Base-by-base conservation (phyloP, 352 stramenopile genomes). In the Globisporangium megalacanthum region DNA sequence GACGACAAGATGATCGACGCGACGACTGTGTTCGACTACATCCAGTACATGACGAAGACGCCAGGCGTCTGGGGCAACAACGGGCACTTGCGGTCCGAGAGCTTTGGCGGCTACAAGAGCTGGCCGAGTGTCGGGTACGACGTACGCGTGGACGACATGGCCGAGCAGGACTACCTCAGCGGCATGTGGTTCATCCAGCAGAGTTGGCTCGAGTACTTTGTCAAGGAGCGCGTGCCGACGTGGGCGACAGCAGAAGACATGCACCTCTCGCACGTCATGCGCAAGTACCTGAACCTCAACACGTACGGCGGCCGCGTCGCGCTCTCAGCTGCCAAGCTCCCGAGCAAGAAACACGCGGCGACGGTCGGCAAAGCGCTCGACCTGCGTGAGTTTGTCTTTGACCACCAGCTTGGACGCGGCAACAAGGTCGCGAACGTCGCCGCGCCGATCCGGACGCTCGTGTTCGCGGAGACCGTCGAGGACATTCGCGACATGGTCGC, bases 111-210 rank as follows among this genome's bases (percentile, higher is more conserved):
- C 9, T 86, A 86, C 64, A 83, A 77, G 64, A 76, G 64, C 55
- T 85, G 76, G 74, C 76, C 76, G 6, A 64, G 20, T 7, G 39
- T 60, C 25, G 56, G 59, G 0, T 77, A 76, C 35, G 65, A 79
- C 33, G 54, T 67, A 48, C 61, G 52, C 14, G 49, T 58, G 9
- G 49, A 72, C 11, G 55, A 64, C 52, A 66, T 79, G 60, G 74
- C 60, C 2, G 72, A 83, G 56, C 69, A 82, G 58, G 76, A 86
- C 44, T 86, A 86, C 48, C 66, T 84, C 33, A 76, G 76, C 51
- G 76, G 76, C 6, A 86, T 86, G 76, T 86, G 76, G 76, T 84
- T 84, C 45, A 37, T 86, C 4, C 62, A 86, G 52, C 73, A 86
- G 46, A 72, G 64, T 7, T 86, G 74, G 76, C 72, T 86, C 29